Evolutionary conservation across 768 basidiomycete genomes (phyloP).

Genomic region (Harrya chromipes): DNA sequence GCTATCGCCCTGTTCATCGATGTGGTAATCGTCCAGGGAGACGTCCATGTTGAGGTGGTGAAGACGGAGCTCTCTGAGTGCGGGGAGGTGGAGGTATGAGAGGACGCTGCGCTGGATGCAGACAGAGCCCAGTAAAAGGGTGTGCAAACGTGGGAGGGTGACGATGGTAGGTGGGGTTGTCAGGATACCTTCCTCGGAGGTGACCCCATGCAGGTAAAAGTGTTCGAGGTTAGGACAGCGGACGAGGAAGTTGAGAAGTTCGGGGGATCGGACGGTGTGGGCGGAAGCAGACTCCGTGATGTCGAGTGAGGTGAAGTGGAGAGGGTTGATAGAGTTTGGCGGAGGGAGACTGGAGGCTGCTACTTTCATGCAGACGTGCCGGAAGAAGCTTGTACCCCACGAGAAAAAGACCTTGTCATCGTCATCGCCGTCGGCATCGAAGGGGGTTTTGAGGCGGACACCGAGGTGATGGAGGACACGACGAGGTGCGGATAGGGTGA

Average conservation of each 20-base stretch:
- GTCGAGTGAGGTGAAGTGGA: constrained; percentile 55
- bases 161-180: constrained; percentile 38
- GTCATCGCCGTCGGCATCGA: constrained; percentile 16
- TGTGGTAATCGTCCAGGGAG: constrained; percentile 29
- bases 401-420: constrained; percentile 29
- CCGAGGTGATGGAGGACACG: constrained; percentile 30
- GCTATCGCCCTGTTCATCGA: constrained; percentile 59
- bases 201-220: constrained; percentile 55
- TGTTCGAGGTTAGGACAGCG: constrained; percentile 60
- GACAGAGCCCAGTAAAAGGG: constrained; percentile 53
- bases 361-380: constrained; percentile 46
- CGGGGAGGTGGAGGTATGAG: constrained; percentile 60
- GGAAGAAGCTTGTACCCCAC: constrained; percentile 35
- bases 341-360: constrained; percentile 50
- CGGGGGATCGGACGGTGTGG: constrained; percentile 41
- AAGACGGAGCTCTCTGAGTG: constrained; percentile 58
- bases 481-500: constrained; percentile 16
- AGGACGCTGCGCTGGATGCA: constrained; percentile 65
- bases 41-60: constrained; percentile 66
- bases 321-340: constrained; percentile 39
- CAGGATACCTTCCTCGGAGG: constrained; percentile 40
- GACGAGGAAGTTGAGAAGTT: constrained; percentile 57
- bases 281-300: constrained; percentile 49
- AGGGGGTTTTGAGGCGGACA: constrained; percentile 23
- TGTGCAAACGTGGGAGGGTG: constrained; percentile 55